A percentile compares a stretch with the other conserved stretches of the same genome.
Conservation (phyloP, 345 rosid genomes). For the Populus davidiana region DNA sequence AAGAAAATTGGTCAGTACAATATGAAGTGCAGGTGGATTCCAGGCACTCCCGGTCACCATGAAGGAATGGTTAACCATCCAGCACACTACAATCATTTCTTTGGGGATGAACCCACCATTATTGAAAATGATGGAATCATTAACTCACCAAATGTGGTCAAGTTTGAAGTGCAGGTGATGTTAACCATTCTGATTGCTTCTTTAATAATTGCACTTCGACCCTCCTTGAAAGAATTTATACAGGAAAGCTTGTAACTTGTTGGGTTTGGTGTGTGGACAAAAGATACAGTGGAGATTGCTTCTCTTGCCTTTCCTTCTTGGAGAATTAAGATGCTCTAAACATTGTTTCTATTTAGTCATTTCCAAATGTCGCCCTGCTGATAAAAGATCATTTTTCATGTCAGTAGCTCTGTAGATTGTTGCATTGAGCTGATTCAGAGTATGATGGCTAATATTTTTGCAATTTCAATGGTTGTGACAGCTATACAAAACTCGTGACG, state of each 20-base stretch:
- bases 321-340: background rate
- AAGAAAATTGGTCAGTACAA: conserved; percentile 94
- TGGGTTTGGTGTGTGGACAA: background rate
- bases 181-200: background rate
- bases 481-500: conserved; percentile 87
- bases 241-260: too few species aligned
- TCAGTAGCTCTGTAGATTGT: background rate
- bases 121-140: conserved; percentile 47
- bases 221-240: background rate
- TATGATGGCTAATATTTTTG: background rate
- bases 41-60: conserved; percentile 47
- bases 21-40: conserved; percentile 94
- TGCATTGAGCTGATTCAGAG: background rate
- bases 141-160: conserved; percentile 59
- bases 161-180: conserved; percentile 90
- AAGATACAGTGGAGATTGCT: background rate
- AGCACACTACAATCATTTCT: conserved; percentile 46
- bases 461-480: conserved; percentile 28
- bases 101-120: conserved; percentile 67
- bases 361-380: background rate
- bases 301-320: background rate
- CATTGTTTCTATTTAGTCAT: too few species aligned
- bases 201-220: background rate
- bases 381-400: background rate
- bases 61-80: conserved; percentile 66